Base-by-base conservation (phyloP, 1,284 basidiomycete species). In the Fomitopsis schrenkii region DNA sequence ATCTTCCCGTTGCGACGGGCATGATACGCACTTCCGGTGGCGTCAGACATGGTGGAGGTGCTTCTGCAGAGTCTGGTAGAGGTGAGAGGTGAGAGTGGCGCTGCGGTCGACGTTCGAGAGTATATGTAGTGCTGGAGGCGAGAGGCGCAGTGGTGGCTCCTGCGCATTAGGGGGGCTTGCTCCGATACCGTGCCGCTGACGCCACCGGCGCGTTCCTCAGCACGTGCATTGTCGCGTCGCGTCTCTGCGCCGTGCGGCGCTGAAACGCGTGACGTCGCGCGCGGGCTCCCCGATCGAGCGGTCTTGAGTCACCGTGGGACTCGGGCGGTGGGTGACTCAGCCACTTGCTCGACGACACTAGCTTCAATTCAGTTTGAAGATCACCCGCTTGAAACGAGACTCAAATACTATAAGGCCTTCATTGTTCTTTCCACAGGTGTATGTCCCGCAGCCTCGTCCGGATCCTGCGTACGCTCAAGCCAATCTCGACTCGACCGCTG, bases 31-130 rank as follows among this genome's bases (percentile, higher is more conserved):
- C 67, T 66, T 62, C 65, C 62, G 9, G 52, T 15, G 9, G 15
- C 46, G 33, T 54, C 52, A 42, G 72, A 68, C 71, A 72, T 72
- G 50, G 19, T 28, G 58, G 61, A 22, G 52, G 54, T 54, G 30
- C 5, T 59, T 55, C 30, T 46, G 9, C 44, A 8, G 36, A 44
- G 33, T 28, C 33, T 44, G 52, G 59, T 0, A 41, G 28, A 40
- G 53, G 50, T 62, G 57, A 48, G 60, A 53, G 22, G 66, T 8
- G 26, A n/a, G 50, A 50, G 52, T 5, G 44, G 41, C 15, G 52
- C 38, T 10, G 57, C 17, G 19, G 45, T 28, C 38, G 12, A 38
- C 12, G 30, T 19, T 55, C 5, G 22, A n/a, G n/a, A 55, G 38
- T 22, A 22, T 22, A 19, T 28, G 7, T 44, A 42, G 36, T 41